These are phyloP conservation scores for Ascodesmis nigricans DNA, from an alignment of 495 filamentous ascomycete genomes.

Conservation along the genomic window DNA sequence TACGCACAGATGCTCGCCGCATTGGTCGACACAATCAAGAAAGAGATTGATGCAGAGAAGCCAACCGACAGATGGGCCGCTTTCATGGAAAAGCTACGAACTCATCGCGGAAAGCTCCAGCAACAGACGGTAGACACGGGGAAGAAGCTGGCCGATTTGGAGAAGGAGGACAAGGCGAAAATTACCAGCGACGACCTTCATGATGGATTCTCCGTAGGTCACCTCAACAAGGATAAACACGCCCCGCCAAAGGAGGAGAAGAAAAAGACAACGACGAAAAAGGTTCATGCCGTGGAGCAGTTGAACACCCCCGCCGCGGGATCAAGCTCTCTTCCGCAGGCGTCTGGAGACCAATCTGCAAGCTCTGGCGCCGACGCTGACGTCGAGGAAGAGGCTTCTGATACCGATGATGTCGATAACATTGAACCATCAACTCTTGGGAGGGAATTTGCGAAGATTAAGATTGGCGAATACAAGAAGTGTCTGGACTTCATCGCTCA, in stretches of 20 bases:
- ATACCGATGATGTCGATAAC: slow-evolving; percentile 40
- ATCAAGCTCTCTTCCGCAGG: too few relatives aligned
- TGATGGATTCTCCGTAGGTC: slow-evolving; percentile 72
- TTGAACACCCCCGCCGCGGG: slow-evolving; percentile 43
- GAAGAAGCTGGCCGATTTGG: slow-evolving; percentile 51
- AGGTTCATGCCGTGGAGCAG: slow-evolving; percentile 43
- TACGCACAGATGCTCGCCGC: slow-evolving; percentile 93
- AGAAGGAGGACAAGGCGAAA: slow-evolving; percentile 68
- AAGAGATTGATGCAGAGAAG: slow-evolving; percentile 50
- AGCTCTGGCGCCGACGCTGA: slow-evolving; percentile 41
- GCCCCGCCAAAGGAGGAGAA: slow-evolving; percentile 15
- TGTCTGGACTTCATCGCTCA: slow-evolving; percentile 50
- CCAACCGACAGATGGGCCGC: slow-evolving; percentile 37
- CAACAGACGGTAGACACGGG: slow-evolving; percentile 53
- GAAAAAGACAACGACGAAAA: slow-evolving; percentile 26
- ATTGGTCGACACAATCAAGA: slow-evolving; percentile 82
- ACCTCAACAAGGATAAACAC: slow-evolving; percentile 36
- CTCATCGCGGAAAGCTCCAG: slow-evolving; percentile 54
- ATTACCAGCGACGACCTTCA: slow-evolving; percentile 87
- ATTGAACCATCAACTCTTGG: slow-evolving; percentile 55
- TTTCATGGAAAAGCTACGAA: slow-evolving; percentile 53
- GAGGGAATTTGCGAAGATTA: slow-evolving; percentile 58
- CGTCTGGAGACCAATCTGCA: slow-evolving; percentile 8
- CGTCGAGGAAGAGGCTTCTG: slow-evolving; percentile 29
- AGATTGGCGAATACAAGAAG: slow-evolving; percentile 46